A percentile compares a stretch with the other conserved stretches of the same genome.
Conservation (phyloP, 23 red algal genomes). For the Gracilaria domingensis region DNA sequence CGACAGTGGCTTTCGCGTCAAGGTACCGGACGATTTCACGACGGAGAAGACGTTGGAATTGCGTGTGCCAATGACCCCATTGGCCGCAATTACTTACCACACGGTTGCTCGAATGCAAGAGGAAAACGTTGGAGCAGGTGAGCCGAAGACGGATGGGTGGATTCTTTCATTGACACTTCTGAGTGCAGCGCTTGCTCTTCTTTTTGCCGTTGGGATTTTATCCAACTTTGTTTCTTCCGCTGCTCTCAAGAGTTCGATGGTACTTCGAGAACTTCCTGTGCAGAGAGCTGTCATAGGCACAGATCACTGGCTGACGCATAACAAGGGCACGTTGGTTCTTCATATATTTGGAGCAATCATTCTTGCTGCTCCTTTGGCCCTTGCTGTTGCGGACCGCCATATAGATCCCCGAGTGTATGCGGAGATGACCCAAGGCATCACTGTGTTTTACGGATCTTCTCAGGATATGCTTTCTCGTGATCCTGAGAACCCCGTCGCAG, state of each 20-base stretch:
- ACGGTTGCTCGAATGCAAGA: conserved; percentile 48
- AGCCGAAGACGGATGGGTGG: background rate
- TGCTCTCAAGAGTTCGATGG: background rate
- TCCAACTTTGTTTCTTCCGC: conserved; percentile 10
- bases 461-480: conserved; percentile 34
- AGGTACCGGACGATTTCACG: background rate
- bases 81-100: conserved; percentile 44
- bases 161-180: conserved; percentile 8
- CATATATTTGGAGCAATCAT: conserved; percentile 34
- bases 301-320: conserved; percentile 2
- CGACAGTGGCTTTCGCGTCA: conserved; percentile 41
- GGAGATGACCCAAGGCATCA: conserved; percentile 28
- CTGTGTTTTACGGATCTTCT: conserved; percentile 30
- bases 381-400: conserved; percentile 15
- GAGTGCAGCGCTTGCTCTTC: conserved; percentile 11
- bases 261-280: background rate
- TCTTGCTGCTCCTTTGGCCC: conserved; percentile 29
- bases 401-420: conserved; percentile 36
- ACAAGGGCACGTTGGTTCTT: conserved; percentile 11
- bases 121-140: conserved; percentile 15
- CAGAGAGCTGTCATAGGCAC: conserved; percentile 2
- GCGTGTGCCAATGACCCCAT: conserved; percentile 42
- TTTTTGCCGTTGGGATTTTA: conserved; percentile 38
- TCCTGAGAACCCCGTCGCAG: conserved; percentile 29
- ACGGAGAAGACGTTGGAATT: conserved; percentile 16